Evolutionary conservation across 2,329 filamentous ascomycete genomes (phyloP).

Genomic region (Paecilomyces fulvus): DNA sequence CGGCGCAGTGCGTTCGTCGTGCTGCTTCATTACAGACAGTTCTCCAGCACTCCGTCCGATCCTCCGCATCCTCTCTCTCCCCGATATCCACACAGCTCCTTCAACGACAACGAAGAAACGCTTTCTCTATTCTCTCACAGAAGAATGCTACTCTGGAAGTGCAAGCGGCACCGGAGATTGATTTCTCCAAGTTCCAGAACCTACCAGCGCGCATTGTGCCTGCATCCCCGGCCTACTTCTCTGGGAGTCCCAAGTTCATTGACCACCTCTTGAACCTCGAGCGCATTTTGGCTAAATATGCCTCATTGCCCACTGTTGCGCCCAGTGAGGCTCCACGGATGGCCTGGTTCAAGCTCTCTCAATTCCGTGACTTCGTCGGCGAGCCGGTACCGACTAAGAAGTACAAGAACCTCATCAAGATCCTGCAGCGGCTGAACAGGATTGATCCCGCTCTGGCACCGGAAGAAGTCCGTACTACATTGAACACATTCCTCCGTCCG

Average conservation of each 20-base stretch:
- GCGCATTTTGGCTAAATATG: slow-evolving; percentile 61
- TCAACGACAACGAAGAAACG: slow-evolving; percentile 10
- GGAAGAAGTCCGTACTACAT: slow-evolving; percentile 53
- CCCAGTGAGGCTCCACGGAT: slow-evolving; percentile 60
- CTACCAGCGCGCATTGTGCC: slow-evolving; percentile 67
- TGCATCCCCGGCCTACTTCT: slow-evolving; percentile 89
- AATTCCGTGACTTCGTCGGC: slow-evolving; percentile 64
- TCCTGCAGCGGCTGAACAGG: slow-evolving; percentile 72
- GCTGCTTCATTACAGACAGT: slow-evolving; percentile 29
- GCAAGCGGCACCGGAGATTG: slow-evolving; percentile 24
- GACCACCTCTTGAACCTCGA: slow-evolving; percentile 72
- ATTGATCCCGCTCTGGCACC: slow-evolving; percentile 76
- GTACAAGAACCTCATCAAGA: slow-evolving; percentile 66
- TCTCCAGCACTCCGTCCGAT: slow-evolving; percentile 32
- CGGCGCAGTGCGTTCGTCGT: slow-evolving; percentile 24
- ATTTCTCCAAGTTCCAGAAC: slow-evolving; percentile 21
- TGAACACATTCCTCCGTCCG: slow-evolving; percentile 64
- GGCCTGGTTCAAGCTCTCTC: slow-evolving; percentile 69
- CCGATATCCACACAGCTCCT: slow-evolving; percentile 7
- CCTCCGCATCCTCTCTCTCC: slow-evolving; percentile 10
- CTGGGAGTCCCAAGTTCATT: slow-evolving; percentile 73
- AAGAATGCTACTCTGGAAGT: slow-evolving; percentile 21
- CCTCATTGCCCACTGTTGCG: slow-evolving; percentile 61
- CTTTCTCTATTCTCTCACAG: slow-evolving; percentile 14
- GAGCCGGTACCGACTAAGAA: slow-evolving; percentile 68